Percentiles rank a stretch among this genome's conserved stretches.
Evolutionary conservation across 2,329 filamentous ascomycete species (phyloP).

Genomic region (Nigrospora sphaerica): DNA sequence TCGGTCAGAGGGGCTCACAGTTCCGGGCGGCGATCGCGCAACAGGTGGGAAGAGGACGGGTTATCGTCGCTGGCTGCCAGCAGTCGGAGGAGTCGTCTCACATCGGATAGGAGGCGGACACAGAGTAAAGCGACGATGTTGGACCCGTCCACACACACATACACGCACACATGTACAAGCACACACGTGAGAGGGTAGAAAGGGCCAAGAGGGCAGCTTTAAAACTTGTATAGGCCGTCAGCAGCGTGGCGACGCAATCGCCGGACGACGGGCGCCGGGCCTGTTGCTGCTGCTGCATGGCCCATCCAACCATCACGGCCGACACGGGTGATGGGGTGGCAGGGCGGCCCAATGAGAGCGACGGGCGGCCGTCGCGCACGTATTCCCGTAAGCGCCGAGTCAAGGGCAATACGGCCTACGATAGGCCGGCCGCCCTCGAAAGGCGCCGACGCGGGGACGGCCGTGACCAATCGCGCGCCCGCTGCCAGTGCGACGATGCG

Average conservation of each 20-base stretch:
- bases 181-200: no score
- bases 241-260: neutral
- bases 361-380: neutral
- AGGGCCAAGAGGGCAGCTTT: neutral
- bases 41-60: neutral
- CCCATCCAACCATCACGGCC: neutral
- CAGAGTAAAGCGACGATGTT: neutral
- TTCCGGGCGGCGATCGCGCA: neutral
- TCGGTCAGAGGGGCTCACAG: neutral
- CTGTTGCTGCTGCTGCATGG: no score
- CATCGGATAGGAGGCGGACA: neutral
- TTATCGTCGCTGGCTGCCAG: slow-evolving; percentile 4
- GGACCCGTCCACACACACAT: no score
- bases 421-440: no score
- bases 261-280: neutral
- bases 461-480: no score
- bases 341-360: neutral
- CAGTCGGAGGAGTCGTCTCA: slow-evolving; percentile 3
- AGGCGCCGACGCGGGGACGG: no score
- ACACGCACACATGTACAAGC: no score
- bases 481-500: no score
- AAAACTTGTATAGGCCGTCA: neutral
- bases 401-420: neutral
- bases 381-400: slow-evolving; percentile 1
- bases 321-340: neutral